These are phyloP conservation scores for Vickermania ingenoplastis DNA, from an alignment of 208 protist genomes.

Conservation along the genomic window DNA sequence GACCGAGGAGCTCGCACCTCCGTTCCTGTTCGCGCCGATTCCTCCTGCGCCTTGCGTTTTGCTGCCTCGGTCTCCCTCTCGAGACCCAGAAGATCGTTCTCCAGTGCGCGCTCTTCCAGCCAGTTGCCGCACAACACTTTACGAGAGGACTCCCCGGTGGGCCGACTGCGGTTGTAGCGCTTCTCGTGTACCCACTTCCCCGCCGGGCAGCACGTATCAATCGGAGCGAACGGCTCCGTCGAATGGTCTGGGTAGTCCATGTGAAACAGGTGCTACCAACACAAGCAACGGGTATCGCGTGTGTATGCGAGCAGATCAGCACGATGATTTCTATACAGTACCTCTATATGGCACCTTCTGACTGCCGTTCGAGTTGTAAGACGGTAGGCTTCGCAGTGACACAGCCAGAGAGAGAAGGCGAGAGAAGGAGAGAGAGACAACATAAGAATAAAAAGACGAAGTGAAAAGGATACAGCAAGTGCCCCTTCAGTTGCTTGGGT, in stretches of 20 bases:
- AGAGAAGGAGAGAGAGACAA: too few species aligned
- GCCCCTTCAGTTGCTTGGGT: too few species aligned
- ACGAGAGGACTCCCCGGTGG: constrained; percentile 19
- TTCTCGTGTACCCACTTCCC: constrained; percentile 85
- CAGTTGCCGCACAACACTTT: constrained; percentile 86
- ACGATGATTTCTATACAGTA: too few species aligned
- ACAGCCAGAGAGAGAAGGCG: too few species aligned
- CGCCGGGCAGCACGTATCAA: constrained; percentile 80
- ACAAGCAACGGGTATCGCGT: too few species aligned
- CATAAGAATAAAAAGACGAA: too few species aligned
- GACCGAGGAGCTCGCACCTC: constrained; percentile 6
- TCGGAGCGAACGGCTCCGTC: constrained; percentile 63
- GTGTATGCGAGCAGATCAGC: too few species aligned
- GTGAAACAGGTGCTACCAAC: too few species aligned
- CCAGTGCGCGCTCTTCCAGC: constrained; percentile 73
- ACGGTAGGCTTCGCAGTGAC: too few species aligned
- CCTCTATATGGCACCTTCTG: too few species aligned
- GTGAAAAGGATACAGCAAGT: too few species aligned
- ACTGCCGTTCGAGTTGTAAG: too few species aligned
- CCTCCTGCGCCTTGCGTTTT: background rate
- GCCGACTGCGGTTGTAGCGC: constrained; percentile 73
- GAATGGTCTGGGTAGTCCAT: constrained; percentile 32
- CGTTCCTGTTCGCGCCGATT: constrained; percentile 6
- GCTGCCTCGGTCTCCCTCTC: constrained; percentile 19
- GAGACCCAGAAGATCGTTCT: constrained; percentile 50